phyloP scores from a whole-genome alignment of 345 rosid species.

The Salix arbutifolia region DNA sequence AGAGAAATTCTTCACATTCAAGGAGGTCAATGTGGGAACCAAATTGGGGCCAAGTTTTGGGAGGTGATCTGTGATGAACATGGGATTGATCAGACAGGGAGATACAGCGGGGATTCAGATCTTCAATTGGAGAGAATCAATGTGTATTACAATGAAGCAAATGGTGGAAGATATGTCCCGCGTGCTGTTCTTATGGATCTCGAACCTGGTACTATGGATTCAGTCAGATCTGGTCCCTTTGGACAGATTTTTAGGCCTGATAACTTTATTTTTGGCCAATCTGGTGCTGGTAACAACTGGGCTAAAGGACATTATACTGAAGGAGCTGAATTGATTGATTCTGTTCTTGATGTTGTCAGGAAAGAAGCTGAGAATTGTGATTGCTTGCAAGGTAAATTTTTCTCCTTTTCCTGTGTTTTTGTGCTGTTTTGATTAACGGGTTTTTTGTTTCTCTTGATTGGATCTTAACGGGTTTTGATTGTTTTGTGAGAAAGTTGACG shows the following conservation, averaged over 20 bases:
- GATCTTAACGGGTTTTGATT: not conserved
- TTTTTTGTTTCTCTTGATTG: not conserved
- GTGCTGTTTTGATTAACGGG: not conserved
- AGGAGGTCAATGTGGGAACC: conserved; percentile 27
- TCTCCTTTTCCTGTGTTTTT: not conserved
- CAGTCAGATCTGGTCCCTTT: conserved; percentile 23
- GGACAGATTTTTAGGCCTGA: conserved; percentile 24
- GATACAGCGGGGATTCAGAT: conserved; percentile 15
- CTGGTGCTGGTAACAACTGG: conserved; percentile 18
- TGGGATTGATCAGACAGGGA: conserved; percentile 20
- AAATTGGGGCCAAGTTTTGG: conserved; percentile 26
- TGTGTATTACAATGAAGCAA: conserved; percentile 25
- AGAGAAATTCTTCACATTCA: conserved; percentile 27
- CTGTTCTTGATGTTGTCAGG: conserved; percentile 23
- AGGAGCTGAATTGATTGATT: conserved; percentile 25
- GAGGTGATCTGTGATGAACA: conserved; percentile 27
- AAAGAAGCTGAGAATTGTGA: conserved; percentile 26
- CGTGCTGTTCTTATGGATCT: conserved; percentile 30
- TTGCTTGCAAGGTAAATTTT: conserved; percentile 17
- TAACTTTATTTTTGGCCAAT: conserved; percentile 19
- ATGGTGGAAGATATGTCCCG: conserved; percentile 23
- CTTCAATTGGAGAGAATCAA: conserved; percentile 21
- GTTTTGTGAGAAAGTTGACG: not conserved
- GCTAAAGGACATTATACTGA: conserved; percentile 27
- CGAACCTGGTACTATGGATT: conserved; percentile 28